Base-by-base conservation (phyloP, 2,329 filamentous ascomycete genomes). In the Fusarium staphyleae region DNA sequence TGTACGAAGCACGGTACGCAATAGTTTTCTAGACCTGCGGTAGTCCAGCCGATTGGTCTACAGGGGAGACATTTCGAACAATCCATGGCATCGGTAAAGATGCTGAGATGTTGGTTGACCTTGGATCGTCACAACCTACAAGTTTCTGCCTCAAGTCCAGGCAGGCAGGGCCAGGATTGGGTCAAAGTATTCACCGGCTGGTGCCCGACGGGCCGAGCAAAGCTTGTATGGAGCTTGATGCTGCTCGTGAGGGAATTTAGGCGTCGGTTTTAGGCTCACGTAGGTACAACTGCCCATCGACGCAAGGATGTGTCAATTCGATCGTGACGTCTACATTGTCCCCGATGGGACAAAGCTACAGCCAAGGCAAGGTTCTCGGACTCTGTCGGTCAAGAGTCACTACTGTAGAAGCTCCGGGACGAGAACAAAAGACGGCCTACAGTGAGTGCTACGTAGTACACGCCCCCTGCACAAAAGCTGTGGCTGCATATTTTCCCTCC, bases 191-290 rank as follows among this genome's bases (percentile, higher is more conserved):
- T 33, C 52, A 15, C 16, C 37, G 55, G 50, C 40, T 47, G 50
- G 45, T 52, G 58, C 58, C 58, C 50, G 58, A 60, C 35, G 35
- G 28, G 28, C 58, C 49, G 49, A 40, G 59, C 29, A 52, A 26
- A 35, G 22, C 22, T 24, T 24, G 22, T 6, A 26, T 35, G 30
- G 35, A 16, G 42, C 32, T 15, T n/a, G 33, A 35, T 12, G 12
- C 16, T 34, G 32, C 3, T 6, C 7, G n/a, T 34, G 32, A 34
- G 32, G 32, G 32, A 34, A 34, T 34, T 16, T 22, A 22, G 19
- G 19, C 7, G 19, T 22, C 19, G n/a, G n/a, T n/a, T n/a, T 22
- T 22, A 24, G 8, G 22, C 9, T 6, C 8, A n/a, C n/a, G n/a
- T n/a, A n/a, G n/a, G n/a, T n/a, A n/a, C n/a, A n/a, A n/a, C n/a